Evolutionary conservation across 2,329 filamentous ascomycete species (phyloP).

Genomic region (Microdochium paspali): DNA sequence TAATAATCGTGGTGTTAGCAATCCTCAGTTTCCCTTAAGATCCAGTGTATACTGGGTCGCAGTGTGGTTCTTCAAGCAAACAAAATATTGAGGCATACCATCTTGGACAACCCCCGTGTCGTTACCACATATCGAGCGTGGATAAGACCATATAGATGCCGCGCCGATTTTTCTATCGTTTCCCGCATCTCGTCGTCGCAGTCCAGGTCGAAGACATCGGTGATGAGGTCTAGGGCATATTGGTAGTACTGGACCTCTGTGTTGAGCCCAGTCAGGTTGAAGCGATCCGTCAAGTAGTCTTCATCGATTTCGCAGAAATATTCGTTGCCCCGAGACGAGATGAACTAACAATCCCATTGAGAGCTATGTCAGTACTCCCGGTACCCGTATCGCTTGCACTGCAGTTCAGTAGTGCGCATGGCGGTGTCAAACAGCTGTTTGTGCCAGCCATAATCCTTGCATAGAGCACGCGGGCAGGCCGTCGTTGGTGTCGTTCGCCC

Average conservation of each 20-base stretch:
- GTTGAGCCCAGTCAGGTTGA: constrained; percentile 95
- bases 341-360: constrained; percentile 68
- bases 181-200: constrained; percentile 98
- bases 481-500: background rate
- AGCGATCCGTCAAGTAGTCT: constrained; percentile 94
- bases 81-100: constrained; percentile 50
- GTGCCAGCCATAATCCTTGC: no score
- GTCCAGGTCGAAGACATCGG: constrained; percentile 96
- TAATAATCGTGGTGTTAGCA: background rate
- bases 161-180: constrained; percentile 92
- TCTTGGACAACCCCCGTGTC: constrained; percentile 85
- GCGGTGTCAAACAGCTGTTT: no score
- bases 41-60: background rate
- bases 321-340: constrained; percentile 93
- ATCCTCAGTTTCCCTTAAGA: constrained; percentile 2
- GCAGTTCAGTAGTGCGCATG: no score
- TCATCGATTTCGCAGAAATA: constrained; percentile 99
- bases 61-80: background rate
- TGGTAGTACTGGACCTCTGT: constrained; percentile 98
- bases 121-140: constrained; percentile 97
- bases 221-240: constrained; percentile 94
- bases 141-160: constrained; percentile 91
- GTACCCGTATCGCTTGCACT: no score
- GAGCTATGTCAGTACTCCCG: constrained; percentile 9
- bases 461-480: background rate